These are phyloP conservation scores for Russula brevipes DNA, from an alignment of 768 basidiomycete genomes.

Conservation along the genomic window DNA sequence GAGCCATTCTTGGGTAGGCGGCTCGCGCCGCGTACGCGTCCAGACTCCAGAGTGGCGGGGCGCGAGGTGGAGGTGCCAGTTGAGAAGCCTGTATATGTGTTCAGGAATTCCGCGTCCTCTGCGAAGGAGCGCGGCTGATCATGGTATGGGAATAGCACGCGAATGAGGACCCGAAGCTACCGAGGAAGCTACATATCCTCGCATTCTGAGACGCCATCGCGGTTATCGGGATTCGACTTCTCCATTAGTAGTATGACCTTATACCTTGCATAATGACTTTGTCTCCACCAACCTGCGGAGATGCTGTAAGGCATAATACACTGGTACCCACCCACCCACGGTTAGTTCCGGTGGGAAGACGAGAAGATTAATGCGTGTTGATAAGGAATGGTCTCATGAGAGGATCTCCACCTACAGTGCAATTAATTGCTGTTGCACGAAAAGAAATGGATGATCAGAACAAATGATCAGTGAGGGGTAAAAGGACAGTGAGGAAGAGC, in stretches of 20 bases:
- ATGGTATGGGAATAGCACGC: neutral
- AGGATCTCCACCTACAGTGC: no score
- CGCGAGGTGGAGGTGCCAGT: neutral
- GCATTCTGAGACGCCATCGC: neutral
- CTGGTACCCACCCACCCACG: neutral
- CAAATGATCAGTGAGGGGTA: no score
- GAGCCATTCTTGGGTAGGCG: neutral
- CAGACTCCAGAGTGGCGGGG: neutral
- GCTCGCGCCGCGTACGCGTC: neutral
- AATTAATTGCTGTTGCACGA: no score
- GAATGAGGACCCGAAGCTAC: neutral
- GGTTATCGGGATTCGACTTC: no score
- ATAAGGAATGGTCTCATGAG: no score
- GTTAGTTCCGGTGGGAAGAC: no score
- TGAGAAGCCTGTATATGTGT: neutral
- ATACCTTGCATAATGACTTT: no score
- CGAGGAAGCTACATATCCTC: slow-evolving; percentile 4
- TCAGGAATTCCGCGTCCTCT: no score
- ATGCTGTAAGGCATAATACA: neutral
- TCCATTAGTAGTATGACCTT: no score
- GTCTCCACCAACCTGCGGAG: neutral
- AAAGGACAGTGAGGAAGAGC: no score
- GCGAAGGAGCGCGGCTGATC: neutral
- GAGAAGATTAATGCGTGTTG: no score
- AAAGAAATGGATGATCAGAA: no score